Evolutionary conservation across 2,329 filamentous ascomycete species (phyloP).

Genomic region (Fulvia fulva): DNA sequence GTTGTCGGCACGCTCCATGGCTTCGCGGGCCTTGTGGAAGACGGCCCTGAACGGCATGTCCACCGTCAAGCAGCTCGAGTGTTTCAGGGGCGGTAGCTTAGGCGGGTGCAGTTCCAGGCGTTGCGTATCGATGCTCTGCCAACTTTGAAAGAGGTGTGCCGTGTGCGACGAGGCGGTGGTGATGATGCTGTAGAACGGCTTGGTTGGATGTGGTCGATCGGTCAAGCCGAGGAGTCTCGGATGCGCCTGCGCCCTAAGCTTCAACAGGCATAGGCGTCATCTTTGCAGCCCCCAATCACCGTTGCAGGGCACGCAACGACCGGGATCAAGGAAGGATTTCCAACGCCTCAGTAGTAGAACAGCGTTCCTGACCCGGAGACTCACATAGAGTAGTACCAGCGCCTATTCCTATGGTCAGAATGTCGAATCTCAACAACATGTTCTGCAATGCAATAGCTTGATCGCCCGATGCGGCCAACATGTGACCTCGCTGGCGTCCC

Average conservation of each 20-base stretch:
- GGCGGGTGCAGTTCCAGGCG: constrained; percentile 16
- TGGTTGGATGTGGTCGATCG: constrained; percentile 15
- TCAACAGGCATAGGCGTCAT: constrained; percentile 12
- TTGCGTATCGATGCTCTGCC: constrained; percentile 16
- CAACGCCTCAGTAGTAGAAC: constrained; percentile 9
- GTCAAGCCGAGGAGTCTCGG: constrained; percentile 1
- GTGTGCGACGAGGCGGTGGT: constrained; percentile 13
- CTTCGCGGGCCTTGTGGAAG: constrained; percentile 21
- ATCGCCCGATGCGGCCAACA: neutral
- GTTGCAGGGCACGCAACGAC: neutral
- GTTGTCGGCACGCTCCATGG: constrained; percentile 7
- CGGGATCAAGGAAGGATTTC: constrained; percentile 9
- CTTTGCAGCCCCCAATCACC: constrained; percentile 10
- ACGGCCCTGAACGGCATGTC: constrained; percentile 16
- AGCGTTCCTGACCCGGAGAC: constrained; percentile 11
- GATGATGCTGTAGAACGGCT: constrained; percentile 6
- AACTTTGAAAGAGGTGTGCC: constrained; percentile 6
- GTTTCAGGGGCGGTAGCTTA: constrained; percentile 20
- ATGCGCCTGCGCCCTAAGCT: neutral
- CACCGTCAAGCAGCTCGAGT: constrained; percentile 13
- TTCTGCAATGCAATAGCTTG: neutral
- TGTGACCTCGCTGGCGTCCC: constrained; percentile 6
- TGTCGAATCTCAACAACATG: neutral
- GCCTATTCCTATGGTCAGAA: constrained; percentile 13
- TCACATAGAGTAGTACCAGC: constrained; percentile 18